phyloP scores from a whole-genome alignment of 352 stramenopile genomes.

The Pythium sukuiense region DNA sequence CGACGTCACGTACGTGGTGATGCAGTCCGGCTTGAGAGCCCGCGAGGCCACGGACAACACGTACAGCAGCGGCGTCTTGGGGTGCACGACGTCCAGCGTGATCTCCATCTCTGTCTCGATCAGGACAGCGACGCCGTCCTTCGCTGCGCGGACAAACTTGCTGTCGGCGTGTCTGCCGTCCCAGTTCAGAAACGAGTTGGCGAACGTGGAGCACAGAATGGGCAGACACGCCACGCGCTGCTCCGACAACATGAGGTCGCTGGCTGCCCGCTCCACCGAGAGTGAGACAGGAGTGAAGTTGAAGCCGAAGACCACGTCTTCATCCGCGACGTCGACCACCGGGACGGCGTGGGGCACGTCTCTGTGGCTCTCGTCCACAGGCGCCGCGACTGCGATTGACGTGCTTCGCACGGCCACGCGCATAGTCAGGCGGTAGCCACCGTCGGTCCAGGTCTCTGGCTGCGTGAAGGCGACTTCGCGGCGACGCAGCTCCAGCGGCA shows the following conservation, averaged over 20 bases:
- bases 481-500: constrained; percentile 8
- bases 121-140: constrained; percentile 5
- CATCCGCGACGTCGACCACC: constrained; percentile 7
- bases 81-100: neutral
- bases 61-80: neutral
- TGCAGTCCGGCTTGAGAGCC: neutral
- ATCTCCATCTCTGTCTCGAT: constrained; percentile 3
- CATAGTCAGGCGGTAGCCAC: constrained; percentile 4
- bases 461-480: constrained; percentile 18
- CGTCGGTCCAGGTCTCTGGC: constrained; percentile 3
- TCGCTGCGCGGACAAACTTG: neutral
- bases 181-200: constrained; percentile 20
- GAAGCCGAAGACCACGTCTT: constrained; percentile 15
- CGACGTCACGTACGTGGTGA: constrained; percentile 9
- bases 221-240: neutral
- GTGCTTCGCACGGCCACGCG: neutral
- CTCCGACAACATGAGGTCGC: neutral
- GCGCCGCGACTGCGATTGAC: neutral
- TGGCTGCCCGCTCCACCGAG: neutral
- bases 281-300: constrained; percentile 7
- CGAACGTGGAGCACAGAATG: constrained; percentile 3
- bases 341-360: neutral
- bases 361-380: neutral
- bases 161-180: neutral
- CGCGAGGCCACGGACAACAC: neutral